These are phyloP conservation scores for Solanum ossicruentum DNA, from an alignment of 257 asterid genomes.

Conservation along the genomic window DNA sequence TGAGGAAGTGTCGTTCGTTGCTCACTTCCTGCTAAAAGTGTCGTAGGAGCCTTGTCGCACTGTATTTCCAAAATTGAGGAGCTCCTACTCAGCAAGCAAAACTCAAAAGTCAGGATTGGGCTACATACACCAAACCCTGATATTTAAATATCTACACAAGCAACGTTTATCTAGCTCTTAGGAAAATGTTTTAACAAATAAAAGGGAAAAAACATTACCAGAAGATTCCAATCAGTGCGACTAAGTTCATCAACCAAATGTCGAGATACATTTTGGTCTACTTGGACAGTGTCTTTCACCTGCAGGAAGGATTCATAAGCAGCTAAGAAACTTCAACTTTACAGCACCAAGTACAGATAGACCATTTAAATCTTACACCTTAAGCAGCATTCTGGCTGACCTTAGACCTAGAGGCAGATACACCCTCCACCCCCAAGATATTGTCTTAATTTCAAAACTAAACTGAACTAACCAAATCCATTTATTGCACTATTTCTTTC, in stretches of 20 bases:
- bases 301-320: slow-evolving; percentile 11
- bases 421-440: not conserved
- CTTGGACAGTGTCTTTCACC: slow-evolving; percentile 94
- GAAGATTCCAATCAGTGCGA: slow-evolving; percentile 63
- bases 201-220: slow-evolving; percentile 26
- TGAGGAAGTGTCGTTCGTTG: not conserved
- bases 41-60: not conserved
- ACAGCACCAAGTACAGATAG: not conserved
- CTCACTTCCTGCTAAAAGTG: not conserved
- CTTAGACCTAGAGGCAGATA: not conserved
- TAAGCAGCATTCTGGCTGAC: not conserved
- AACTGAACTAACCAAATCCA: not conserved
- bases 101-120: not conserved
- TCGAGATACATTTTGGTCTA: slow-evolving; percentile 84
- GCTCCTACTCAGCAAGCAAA: not conserved
- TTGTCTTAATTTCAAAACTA: not conserved
- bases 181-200: not conserved
- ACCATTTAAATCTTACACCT: not conserved
- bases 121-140: not conserved
- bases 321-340: not conserved
- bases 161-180: not conserved
- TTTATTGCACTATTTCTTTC: not conserved
- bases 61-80: not conserved
- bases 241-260: slow-evolving; percentile 58
- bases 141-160: not conserved